Evolutionary conservation across 805 yeast genomes (phyloP), one percentile per base, ranked within the genome.

Genomic region (Ogataea zsoltii): DNA sequence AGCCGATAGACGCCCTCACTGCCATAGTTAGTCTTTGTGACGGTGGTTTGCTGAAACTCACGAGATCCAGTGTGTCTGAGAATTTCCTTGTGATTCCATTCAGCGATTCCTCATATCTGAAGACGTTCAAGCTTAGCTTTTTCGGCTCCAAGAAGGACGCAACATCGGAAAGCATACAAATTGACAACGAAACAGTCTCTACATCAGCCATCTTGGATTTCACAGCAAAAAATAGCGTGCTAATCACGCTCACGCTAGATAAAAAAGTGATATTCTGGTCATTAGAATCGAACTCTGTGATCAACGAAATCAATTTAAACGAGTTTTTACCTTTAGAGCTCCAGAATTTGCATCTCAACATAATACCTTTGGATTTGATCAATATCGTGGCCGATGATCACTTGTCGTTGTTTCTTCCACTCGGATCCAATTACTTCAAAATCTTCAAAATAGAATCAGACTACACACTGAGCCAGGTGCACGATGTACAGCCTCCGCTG

Each of bases 41-140:
- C 65, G 97, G 97, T 19, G 88, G 91, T 1, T 61, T 90, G 33
- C 65, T 88, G 40, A 82, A 81, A 36, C 68, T 85, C 46, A 54
- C 56, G 29, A 68, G 80, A 53, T 34, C 40, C 1, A 31, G 33
- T 15, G 46, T 46, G n/a, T 50, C 44, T 18, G 53, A 44, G 7
- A 51, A 55, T 15, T 55, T 53, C 18, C 39, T 45, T n/a, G 58
- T 61, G 3, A 41, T 54, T 1, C 62, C 68, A 23, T 85, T 85
- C 61, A 76, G 73, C 46, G 90, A 83, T 67, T 54, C 72, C 55
- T 63, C 80, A 11, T 79, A 72, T 53, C 57, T 63, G 56, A 56
- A 57, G 57, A 44, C 59, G 66, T 37, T 66, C 63, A 53, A 60
- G 58, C 48, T 55, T 1, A 60, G 48, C 17, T 38, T 65, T 7